Evolutionary conservation across 257 asterid genomes (phyloP).

Genomic region (Salvia hispanica): DNA sequence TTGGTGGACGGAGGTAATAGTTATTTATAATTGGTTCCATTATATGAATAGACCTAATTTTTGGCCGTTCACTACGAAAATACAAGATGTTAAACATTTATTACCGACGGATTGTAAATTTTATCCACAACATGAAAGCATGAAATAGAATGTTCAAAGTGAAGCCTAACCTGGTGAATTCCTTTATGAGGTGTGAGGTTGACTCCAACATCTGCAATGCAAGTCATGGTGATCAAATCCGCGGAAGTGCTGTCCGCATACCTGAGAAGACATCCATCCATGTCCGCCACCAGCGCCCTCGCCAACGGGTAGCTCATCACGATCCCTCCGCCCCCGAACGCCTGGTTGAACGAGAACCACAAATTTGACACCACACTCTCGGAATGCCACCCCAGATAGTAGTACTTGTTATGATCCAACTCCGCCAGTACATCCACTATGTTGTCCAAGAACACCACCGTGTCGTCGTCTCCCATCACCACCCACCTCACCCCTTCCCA

Average conservation of each 20-base stretch:
- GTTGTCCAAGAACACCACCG: constrained; percentile 56
- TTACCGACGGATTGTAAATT: too few relatives aligned
- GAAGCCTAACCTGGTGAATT: constrained; percentile 53
- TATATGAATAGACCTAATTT: too few relatives aligned
- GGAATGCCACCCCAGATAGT: constrained; percentile 61
- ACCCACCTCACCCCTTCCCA: constrained; percentile 52
- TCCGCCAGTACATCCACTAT: constrained; percentile 48
- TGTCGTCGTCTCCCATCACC: constrained; percentile 70
- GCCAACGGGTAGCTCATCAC: constrained; percentile 59
- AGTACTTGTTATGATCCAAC: constrained; percentile 53
- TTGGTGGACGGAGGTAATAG: too few relatives aligned
- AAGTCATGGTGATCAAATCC: constrained; percentile 52
- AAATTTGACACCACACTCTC: constrained; percentile 53
- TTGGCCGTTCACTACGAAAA: too few relatives aligned
- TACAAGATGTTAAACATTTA: too few relatives aligned
- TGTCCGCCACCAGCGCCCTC: constrained; percentile 46
- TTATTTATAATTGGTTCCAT: too few relatives aligned
- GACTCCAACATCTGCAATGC: constrained; percentile 65
- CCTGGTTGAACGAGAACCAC: constrained; percentile 60
- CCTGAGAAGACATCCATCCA: constrained; percentile 54
- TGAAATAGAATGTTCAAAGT: too few relatives aligned
- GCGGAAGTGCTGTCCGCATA: constrained; percentile 47
- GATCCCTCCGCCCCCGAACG: constrained; percentile 71
- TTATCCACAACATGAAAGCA: too few relatives aligned
- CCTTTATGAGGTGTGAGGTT: constrained; percentile 59